Evolutionary conservation across 768 basidiomycete genomes (phyloP).

Genomic region (Sporobolomyces pararoseus): DNA sequence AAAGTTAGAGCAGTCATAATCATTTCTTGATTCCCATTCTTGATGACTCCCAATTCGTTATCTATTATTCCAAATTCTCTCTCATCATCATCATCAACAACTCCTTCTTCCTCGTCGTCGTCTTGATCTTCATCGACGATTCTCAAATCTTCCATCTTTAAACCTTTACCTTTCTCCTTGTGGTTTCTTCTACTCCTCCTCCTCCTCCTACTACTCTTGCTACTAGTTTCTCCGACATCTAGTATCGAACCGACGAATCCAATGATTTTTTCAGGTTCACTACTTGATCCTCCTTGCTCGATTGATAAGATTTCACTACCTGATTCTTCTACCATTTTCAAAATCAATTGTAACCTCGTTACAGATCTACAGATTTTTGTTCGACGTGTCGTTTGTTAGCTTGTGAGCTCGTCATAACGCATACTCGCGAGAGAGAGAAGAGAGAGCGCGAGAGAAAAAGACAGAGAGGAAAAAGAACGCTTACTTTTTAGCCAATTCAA

Average conservation of each 20-base stretch:
- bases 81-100: conserved; percentile 41
- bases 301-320: conserved; percentile 57
- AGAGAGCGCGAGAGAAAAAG: background rate
- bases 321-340: conserved; percentile 72
- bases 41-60: conserved; percentile 62
- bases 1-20: conserved; percentile 72
- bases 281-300: too few species aligned
- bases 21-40: conserved; percentile 61
- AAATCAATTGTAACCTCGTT: conserved; percentile 70
- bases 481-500: conserved; percentile 55
- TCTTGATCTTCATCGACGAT: background rate
- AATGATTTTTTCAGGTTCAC: conserved; percentile 72
- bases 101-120: conserved; percentile 4
- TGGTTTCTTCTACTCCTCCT: conserved; percentile 45
- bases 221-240: conserved; percentile 49
- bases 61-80: conserved; percentile 44
- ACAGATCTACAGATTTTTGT: conserved; percentile 55
- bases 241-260: conserved; percentile 76
- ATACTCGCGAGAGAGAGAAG: background rate
- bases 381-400: too few species aligned
- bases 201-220: conserved; percentile 49
- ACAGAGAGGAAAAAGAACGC: conserved; percentile 23
- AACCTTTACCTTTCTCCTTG: conserved; percentile 45
- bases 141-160: background rate
- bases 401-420: background rate